These are phyloP conservation scores for Colletotrichum australisinense DNA, from an alignment of 2,329 filamentous ascomycete genomes.

Conservation along the genomic window DNA sequence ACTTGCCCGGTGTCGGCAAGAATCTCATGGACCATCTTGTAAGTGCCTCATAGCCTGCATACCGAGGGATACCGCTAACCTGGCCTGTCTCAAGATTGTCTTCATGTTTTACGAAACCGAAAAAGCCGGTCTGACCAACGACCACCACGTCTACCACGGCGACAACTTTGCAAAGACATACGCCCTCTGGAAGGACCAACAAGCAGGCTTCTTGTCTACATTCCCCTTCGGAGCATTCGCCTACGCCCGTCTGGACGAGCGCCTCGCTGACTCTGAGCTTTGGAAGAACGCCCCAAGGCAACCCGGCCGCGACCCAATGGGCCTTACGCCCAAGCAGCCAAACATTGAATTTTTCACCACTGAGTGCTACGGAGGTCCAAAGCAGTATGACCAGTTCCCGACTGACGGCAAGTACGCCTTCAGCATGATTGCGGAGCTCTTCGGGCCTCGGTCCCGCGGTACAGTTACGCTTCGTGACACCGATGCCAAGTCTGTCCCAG, in stretches of 20 bases:
- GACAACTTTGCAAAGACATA: constrained; percentile 62
- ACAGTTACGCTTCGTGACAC: constrained; percentile 61
- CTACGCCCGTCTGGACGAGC: constrained; percentile 70
- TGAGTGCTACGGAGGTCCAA: constrained; percentile 70
- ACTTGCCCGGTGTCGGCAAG: constrained; percentile 61
- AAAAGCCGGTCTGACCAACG: constrained; percentile 63
- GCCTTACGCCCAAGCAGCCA: constrained; percentile 64
- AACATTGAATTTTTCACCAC: constrained; percentile 73
- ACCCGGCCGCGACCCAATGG: constrained; percentile 71
- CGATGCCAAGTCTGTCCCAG: constrained; percentile 62
- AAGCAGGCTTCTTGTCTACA: constrained; percentile 67
- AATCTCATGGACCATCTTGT: constrained; percentile 63
- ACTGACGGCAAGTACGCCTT: constrained; percentile 66
- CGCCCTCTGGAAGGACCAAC: constrained; percentile 67
- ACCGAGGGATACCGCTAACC: neutral
- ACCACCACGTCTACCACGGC: constrained; percentile 64
- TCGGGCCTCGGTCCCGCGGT: constrained; percentile 67
- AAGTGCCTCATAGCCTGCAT: constrained; percentile 24
- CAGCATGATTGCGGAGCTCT: constrained; percentile 67
- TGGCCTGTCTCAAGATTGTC: constrained; percentile 51
- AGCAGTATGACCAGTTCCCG: constrained; percentile 66
- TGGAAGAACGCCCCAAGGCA: constrained; percentile 63
- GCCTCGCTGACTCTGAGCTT: constrained; percentile 63
- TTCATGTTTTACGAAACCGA: constrained; percentile 72
- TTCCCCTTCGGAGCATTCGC: constrained; percentile 74